Base-by-base conservation (phyloP, 495 filamentous ascomycete species). In the Neurospora sp. region DNA sequence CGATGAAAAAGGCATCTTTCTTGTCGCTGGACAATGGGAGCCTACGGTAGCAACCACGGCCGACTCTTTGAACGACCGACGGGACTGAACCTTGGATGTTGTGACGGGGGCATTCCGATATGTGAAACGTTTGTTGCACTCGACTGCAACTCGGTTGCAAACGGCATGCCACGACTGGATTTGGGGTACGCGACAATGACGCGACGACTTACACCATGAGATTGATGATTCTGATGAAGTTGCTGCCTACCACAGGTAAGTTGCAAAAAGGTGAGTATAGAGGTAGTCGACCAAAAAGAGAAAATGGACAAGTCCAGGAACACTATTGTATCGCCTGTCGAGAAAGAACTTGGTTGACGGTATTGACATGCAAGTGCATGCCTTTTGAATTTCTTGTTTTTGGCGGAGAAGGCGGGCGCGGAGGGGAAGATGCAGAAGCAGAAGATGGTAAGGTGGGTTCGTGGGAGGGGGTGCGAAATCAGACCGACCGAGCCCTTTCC, bases 151-250 rank as follows among this genome's bases (percentile, higher is more conserved):
- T 69, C 35, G 69, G 72, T 74, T 66, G 72, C 39, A 74, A 77
- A 27, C 39, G 18, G 41, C 72, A 35, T 66, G 62, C 54, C 72
- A 75, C 72, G 35, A 40, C 11, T 72, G 39, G 46, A 66, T 54
- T 72, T 74, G 59, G 76, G 72, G 40, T 72, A 78, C 79, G 75
- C 78, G 79, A 78, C 71, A 76, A 75, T 79, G 79, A 79, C 79
- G 77, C 79, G 79, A 77, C 23, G 75, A 75, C 74, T 66, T 66
- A 18, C 3, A 66, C 27, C 14, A 18, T 0, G 12, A 66, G 27
- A 0, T 66, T 5, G 27, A 66, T 35, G 14, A 9, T 18, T 31
- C 14, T 35, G 54, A 66, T 18, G 54, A 8, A n/a, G 18, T 6
- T 3, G 27, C 7, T 62, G 54, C 1, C 6, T 8, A 31, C 23